Conservation (phyloP, 305 asterid species). For the Rubia tinctorum region DNA sequence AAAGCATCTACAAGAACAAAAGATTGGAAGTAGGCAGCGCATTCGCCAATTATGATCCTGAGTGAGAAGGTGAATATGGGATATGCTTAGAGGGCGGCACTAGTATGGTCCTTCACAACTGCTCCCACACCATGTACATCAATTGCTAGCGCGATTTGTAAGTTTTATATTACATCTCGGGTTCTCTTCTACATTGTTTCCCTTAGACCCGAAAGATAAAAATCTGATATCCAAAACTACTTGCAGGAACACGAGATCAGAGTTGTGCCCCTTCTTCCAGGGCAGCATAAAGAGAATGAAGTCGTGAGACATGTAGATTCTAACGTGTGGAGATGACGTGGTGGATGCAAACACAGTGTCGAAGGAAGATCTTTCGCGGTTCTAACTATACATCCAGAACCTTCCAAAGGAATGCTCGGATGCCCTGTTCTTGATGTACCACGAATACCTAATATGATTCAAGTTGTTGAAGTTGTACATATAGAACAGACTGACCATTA, state of each 20-base stretch:
- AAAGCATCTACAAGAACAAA: conserved; percentile 34
- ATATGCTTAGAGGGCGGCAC: conserved; percentile 71
- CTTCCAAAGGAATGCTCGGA: conserved; percentile 81
- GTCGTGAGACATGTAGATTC: conserved; percentile 80
- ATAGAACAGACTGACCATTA: conserved; percentile 42
- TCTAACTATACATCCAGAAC: conserved; percentile 61
- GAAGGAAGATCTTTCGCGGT: conserved; percentile 56
- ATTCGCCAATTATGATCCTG: conserved; percentile 32
- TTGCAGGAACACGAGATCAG: conserved; percentile 81
- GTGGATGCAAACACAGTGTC: conserved; percentile 55
- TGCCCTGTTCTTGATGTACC: conserved; percentile 66
- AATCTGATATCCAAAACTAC: background rate
- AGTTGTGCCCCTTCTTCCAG: conserved; percentile 91
- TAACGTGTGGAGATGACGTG: conserved; percentile 68
- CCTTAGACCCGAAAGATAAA: background rate
- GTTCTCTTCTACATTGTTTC: background rate
- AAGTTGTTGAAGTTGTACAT: conserved; percentile 22
- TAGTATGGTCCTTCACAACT: conserved; percentile 60
- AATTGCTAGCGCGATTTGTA: conserved; percentile 66
- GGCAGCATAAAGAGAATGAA: conserved; percentile 66
- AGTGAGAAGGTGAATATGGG: conserved; percentile 73
- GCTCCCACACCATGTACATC: conserved; percentile 73
- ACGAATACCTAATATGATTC: conserved; percentile 63
- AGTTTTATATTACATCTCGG: conserved; percentile 31
- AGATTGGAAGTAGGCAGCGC: conserved; percentile 30